These are phyloP conservation scores for Achaetomiella virescens DNA, from an alignment of 495 filamentous ascomycete species.

Conservation along the genomic window DNA sequence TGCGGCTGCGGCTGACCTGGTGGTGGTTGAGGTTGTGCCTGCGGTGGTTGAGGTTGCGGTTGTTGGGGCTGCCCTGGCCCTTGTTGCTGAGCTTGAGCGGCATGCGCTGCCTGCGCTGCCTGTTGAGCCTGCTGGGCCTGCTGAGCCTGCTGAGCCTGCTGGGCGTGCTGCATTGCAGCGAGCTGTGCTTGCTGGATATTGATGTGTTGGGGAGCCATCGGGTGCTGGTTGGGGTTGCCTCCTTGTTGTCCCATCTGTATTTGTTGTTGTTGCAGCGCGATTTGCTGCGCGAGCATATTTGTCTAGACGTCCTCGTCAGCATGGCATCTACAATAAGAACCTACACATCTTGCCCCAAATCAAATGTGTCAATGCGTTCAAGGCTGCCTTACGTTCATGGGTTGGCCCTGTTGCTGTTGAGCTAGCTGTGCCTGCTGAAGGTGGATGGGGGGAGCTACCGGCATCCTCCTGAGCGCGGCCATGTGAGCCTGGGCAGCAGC, in stretches of 20 bases:
- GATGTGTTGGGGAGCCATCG: slow-evolving; percentile 38
- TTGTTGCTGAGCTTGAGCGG: slow-evolving; percentile 46
- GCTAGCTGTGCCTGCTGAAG: slow-evolving; percentile 43
- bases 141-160: slow-evolving; percentile 43
- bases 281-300: slow-evolving; percentile 23
- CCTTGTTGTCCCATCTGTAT: slow-evolving; percentile 45
- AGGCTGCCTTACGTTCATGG: slow-evolving; percentile 35
- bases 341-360: slow-evolving; percentile 17
- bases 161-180: slow-evolving; percentile 33
- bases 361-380: background rate
- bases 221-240: slow-evolving; percentile 37
- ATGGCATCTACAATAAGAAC: slow-evolving; percentile 2
- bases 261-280: slow-evolving; percentile 31
- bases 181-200: slow-evolving; percentile 28
- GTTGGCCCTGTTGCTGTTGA: slow-evolving; percentile 39
- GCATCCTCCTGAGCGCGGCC: slow-evolving; percentile 27
- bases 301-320: slow-evolving; percentile 18
- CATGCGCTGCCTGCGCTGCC: slow-evolving; percentile 39
- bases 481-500: slow-evolving; percentile 21
- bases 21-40: slow-evolving; percentile 26
- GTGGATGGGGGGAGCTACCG: slow-evolving; percentile 39
- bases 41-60: slow-evolving; percentile 30
- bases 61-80: slow-evolving; percentile 26
- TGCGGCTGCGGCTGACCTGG: slow-evolving; percentile 28
- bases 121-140: slow-evolving; percentile 41